Base-by-base conservation (phyloP, 768 basidiomycete species). In the Lactarius pseudohatsudake region DNA sequence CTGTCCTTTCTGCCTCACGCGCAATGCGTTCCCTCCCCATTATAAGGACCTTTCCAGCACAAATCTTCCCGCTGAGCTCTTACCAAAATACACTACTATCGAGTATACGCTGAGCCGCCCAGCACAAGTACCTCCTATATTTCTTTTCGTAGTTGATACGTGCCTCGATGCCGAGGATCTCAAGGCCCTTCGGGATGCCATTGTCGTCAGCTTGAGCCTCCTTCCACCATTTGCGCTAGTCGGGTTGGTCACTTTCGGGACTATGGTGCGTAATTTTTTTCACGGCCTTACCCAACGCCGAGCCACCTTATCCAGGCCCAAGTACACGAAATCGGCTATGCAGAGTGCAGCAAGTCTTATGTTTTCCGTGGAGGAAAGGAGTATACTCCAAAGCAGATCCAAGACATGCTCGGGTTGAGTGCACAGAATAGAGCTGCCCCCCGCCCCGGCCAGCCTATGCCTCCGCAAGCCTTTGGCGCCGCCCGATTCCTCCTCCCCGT, bases 361-460 rank as follows among this genome's bases (percentile, higher is more conserved):
- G 97, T 98, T 64, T 99, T 99, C 87, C 90, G 96, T 32, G 97
- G 97, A 54, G 92, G 90, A 15, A 99, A 98, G 78, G 97, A 99
- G 72, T 98, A 99, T 75, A 78, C 88, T 63, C 88, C 92, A 47
- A 98, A 98, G 80, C 94, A 97, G 71, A 98, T 98, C 70, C 92
- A 94, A 77, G 96, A 98, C 72, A 98, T 99, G 96, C 90, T 98
- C 50, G 93, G 91, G 30, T 84, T 98, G 54, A 87, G 84, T 73
- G 83, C 89, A 2, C 87, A 87, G 69, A 85, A 86, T 70, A 89
- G 92, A 28, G 92, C 91, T 22, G 91, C 92, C 3, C 92, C 92
- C 59, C 91, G 92, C 47, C 90, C 92, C 6, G 93, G 91, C 2
- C 91, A 93, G 70, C 88, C 91, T 8, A 82, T 89, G 77, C 90